Conservation (phyloP, 78 protist genomes). For the Tieghemostelium lacteum region DNA sequence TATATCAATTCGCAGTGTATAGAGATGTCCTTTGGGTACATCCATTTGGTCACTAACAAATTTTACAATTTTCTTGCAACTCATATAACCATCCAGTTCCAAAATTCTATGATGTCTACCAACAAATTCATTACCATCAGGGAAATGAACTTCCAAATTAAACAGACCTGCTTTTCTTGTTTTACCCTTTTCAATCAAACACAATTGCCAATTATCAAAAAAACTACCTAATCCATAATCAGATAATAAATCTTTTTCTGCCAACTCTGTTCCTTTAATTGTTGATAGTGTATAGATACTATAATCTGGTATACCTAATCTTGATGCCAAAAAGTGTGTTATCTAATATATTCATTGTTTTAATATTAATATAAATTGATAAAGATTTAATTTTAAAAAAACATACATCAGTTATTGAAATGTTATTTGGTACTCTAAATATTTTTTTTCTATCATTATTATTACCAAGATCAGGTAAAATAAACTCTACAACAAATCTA, state of each 20-base stretch:
- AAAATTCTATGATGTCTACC: conserved; percentile 32
- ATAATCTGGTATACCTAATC: neutral
- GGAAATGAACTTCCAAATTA: conserved; percentile 55
- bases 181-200: conserved; percentile 37
- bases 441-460: conserved; percentile 11
- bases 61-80: conserved; percentile 6
- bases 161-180: conserved; percentile 42
- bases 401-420: conserved; percentile 35
- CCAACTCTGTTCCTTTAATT: conserved; percentile 44
- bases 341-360: neutral
- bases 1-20: conserved; percentile 13
- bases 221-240: conserved; percentile 72
- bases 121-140: conserved; percentile 30
- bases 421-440: conserved; percentile 58
- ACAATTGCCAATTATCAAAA: conserved; percentile 71
- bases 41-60: conserved; percentile 45
- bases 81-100: conserved; percentile 44
- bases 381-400: neutral
- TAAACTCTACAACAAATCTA: conserved; percentile 56
- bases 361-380: neutral
- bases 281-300: conserved; percentile 24
- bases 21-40: conserved; percentile 31
- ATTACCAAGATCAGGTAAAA: conserved; percentile 19
- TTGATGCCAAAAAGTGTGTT: conserved; percentile 26
- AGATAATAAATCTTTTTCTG: neutral